A percentile compares a stretch with the other conserved stretches of the same genome.
phyloP scores from a whole-genome alignment of 805 yeast genomes.

The Candida morakotiae region DNA sequence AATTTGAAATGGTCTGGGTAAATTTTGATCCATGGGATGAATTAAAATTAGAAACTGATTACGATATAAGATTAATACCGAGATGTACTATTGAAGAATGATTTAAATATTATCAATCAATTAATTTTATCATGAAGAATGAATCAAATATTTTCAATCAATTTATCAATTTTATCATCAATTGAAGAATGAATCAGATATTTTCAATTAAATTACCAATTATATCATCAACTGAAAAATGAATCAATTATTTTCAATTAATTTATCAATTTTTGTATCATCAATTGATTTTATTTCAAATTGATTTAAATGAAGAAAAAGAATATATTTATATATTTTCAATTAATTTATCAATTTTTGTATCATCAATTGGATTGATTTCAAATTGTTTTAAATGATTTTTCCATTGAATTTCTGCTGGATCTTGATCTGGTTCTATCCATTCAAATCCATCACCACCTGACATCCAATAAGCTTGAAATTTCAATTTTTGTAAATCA shows the following conservation, averaged over 20 bases:
- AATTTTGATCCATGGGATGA: constrained; percentile 46
- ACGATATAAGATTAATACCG: constrained; percentile 37
- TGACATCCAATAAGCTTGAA: constrained; percentile 83
- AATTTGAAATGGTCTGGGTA: constrained; percentile 40
- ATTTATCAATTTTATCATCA: no score
- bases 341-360: not conserved
- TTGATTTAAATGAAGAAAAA: not conserved
- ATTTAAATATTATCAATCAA: not conserved
- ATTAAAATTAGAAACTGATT: constrained; percentile 33
- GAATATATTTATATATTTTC: constrained; percentile 2
- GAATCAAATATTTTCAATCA: not conserved
- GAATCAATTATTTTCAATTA: not conserved
- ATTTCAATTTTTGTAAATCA: constrained; percentile 60
- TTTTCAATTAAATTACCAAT: not conserved
- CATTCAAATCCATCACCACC: constrained; percentile 86
- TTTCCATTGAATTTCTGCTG: constrained; percentile 58
- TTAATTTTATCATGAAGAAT: no score
- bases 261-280: not conserved
- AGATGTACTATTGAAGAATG: constrained; percentile 1
- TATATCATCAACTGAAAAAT: not conserved
- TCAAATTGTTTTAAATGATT: constrained; percentile 22
- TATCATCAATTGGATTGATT: constrained; percentile 3
- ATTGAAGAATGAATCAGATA: not conserved
- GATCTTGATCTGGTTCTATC: constrained; percentile 90
- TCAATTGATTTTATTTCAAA: not conserved